phyloP scores from a whole-genome alignment of 352 stramenopile species.

The Plasmopara muralis region DNA sequence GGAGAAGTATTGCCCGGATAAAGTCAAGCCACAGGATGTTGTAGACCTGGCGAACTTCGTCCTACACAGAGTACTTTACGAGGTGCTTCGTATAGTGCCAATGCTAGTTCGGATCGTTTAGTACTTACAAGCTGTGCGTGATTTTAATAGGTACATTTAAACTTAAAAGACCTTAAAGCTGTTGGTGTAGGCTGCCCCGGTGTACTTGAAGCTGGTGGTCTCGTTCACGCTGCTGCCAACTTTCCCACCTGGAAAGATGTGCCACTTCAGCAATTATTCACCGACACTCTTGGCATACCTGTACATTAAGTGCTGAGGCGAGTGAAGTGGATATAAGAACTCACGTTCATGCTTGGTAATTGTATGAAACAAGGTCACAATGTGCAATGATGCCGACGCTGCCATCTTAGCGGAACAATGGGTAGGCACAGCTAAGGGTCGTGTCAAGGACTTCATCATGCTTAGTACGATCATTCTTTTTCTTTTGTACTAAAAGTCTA shows the following conservation, averaged over 20 bases:
- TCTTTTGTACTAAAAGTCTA: neutral
- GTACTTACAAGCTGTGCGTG: conserved; percentile 7
- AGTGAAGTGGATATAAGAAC: neutral
- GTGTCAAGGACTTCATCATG: conserved; percentile 75
- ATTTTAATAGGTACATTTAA: conserved; percentile 19
- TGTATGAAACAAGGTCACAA: conserved; percentile 22
- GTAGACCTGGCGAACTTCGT: conserved; percentile 40
- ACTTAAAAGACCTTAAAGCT: conserved; percentile 30
- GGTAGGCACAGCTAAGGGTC: conserved; percentile 56
- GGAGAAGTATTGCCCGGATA: conserved; percentile 30
- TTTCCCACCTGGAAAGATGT: conserved; percentile 65
- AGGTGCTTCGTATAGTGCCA: conserved; percentile 19
- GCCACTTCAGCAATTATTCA: conserved; percentile 50
- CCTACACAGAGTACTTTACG: conserved; percentile 35
- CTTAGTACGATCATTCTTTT: conserved; percentile 41
- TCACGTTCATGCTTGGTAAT: neutral
- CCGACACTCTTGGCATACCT: conserved; percentile 26
- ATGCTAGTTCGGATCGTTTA: neutral
- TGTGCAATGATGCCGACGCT: conserved; percentile 79
- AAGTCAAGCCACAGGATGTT: conserved; percentile 40
- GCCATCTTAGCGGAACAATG: conserved; percentile 77
- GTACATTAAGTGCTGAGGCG: conserved; percentile 8
- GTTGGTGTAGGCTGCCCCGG: conserved; percentile 66
- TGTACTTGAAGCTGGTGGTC: conserved; percentile 35
- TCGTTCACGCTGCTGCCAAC: conserved; percentile 62